A percentile compares a stretch with the other conserved stretches of the same genome.
These are phyloP conservation scores for Calonectria pseudoturangicola DNA, from an alignment of 2,329 filamentous ascomycete genomes.

Conservation along the genomic window DNA sequence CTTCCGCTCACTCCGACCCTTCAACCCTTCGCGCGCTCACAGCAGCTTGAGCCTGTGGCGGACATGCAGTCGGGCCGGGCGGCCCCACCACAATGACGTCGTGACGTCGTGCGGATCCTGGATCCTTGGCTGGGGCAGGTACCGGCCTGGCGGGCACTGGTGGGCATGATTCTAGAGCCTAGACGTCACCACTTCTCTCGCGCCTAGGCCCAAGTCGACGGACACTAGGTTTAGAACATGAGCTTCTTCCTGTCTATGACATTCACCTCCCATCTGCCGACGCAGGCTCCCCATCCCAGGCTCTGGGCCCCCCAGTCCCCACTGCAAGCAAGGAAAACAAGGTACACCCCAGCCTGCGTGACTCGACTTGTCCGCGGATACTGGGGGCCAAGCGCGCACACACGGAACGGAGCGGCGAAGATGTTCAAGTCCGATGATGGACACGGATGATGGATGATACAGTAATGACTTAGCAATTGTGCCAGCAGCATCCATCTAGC, in stretches of 20 bases:
- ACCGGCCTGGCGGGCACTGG: slow-evolving; percentile 7
- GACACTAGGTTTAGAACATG: slow-evolving; percentile 8
- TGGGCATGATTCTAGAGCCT: slow-evolving; percentile 13
- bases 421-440: not conserved
- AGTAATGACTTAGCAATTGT: not conserved
- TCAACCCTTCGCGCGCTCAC: not conserved
- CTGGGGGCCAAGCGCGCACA: not conserved
- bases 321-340: slow-evolving; percentile 6
- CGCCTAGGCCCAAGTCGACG: not conserved
- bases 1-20: not conserved
- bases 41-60: not conserved
- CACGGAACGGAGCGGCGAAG: not conserved
- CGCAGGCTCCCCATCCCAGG: too few species aligned
- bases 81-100: slow-evolving; percentile 36
- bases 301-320: not conserved
- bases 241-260: slow-evolving; percentile 11
- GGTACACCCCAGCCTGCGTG: not conserved
- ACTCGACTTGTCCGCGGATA: slow-evolving; percentile 6
- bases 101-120: slow-evolving; percentile 31
- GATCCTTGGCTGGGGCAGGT: slow-evolving; percentile 29
- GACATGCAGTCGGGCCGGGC: slow-evolving; percentile 1
- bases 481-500: not conserved
- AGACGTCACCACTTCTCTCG: slow-evolving; percentile 19
- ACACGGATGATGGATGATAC: not conserved
- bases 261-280: not conserved